Evolutionary conservation across 306 rosid genomes (phyloP), one percentile per base, ranked within the genome.

Genomic region (Cicer cuneatum): DNA sequence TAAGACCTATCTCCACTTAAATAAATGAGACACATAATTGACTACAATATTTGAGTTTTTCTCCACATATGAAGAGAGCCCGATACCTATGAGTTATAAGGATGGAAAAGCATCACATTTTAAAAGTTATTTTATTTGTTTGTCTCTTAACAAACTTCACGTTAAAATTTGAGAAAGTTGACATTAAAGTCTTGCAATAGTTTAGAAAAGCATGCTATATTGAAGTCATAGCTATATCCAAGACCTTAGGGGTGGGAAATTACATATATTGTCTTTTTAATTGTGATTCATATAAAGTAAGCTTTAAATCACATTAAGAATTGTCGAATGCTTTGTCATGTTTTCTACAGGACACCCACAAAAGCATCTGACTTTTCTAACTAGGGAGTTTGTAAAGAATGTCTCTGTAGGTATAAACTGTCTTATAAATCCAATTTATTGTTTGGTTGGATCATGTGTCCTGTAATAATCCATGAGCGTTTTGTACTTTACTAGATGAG

Each of bases 331-430:
- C 21, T 68, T 19, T 69, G 24, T 29, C 77, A 49, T 82, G 29
- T 79, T 84, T 65, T 78, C 66, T 58, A 56, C 93, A 92, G 96
- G 90, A 66, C 75, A 75, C 64, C 83, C 81, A 57, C 88, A 84
- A 73, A 82, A 75, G 54, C 60, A 58, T 79, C 73, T 76, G 76
- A 79, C 81, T 81, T 85, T 92, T 71, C 82, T 80, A 52, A 53
- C 87, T 6, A 78, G 88, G 90, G 82, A 76, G 16, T 87, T 87
- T 78, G 47, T 88, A 79, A 92, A 83, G 78, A 90, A 90, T 76
- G 81, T 78, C 54, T 90, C 98, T 71, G 47, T 35, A 33, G 96
- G 98, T 92, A 82, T 78, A 66, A 51, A 47, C 71, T 61, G 38
- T 71, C 78, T 59, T 54, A 61, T 77, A 71, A 71, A 69, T 40